Base-by-base conservation (phyloP, 345 rosid genomes). In the Pistacia atlantica region DNA sequence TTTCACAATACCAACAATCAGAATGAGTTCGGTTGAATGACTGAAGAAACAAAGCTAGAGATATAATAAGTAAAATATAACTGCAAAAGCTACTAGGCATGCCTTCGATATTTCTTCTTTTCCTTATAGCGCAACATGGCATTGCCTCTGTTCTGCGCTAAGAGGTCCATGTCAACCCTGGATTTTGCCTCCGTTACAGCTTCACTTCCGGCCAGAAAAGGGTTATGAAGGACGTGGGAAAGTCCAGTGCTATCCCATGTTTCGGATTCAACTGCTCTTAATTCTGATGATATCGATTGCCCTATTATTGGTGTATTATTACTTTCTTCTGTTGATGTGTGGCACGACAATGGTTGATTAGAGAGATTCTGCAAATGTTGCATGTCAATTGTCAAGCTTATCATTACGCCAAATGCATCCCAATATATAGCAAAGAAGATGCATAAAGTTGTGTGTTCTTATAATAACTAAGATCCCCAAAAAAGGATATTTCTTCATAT, bases 51-150 rank as follows among this genome's bases (percentile, higher is more conserved):
- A 52, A 58, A 60, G 52, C 48, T 25, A 49, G 4, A 65, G 12
- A 13, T 8, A 63, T 25, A 62, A 8, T 28, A 33, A 45, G 75
- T 22, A 20, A 6, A 33, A 18, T 31, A 20, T 3, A 20, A 18
- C 12, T 14, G 33, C 56, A 16, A 25, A 4, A 66, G 52, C 35
- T 11, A 16, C 7, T 61, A 48, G 0, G 0, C 52, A 31, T 74
- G 69, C 87, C 85, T 82, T 57, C 80, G 46, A 58, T 54, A 64
- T 75, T 82, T 84, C 72, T 80, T 84, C 87, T 84, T 84, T 80
- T 82, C 87, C 84, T 37, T 78, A 54, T 78, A 80, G 13, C 84
- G 84, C 25, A 74, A 18, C 80, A 83, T 80, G 48, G 84, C 82
- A 42, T 75, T 78, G 65, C 80, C 78, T 75, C 86, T 78, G 69